A percentile compares a stretch with the other conserved stretches of the same genome.
These are phyloP conservation scores for Fusarium sp. DNA, from an alignment of 2,329 filamentous ascomycete species.

Conservation along the genomic window DNA sequence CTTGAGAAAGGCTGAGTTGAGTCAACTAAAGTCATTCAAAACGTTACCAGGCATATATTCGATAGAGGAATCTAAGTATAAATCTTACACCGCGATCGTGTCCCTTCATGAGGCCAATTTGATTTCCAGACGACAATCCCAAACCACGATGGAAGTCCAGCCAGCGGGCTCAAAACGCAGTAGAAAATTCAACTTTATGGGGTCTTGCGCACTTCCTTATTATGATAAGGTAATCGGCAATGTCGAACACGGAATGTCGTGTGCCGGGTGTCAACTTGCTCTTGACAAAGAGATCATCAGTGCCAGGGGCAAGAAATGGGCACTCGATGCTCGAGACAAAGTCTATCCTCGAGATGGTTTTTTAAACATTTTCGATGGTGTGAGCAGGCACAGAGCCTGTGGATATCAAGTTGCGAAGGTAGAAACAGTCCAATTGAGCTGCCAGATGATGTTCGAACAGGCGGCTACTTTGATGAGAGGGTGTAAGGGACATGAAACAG, in stretches of 20 bases:
- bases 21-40: neutral
- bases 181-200: neutral
- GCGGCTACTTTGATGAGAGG: neutral
- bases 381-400: neutral
- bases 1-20: neutral
- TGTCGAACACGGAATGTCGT: neutral
- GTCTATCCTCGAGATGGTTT: neutral
- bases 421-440: accelerated
- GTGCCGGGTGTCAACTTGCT: neutral
- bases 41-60: neutral
- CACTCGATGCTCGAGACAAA: neutral
- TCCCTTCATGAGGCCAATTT: neutral
- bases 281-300: neutral
- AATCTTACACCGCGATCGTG: neutral
- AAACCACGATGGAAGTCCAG: accelerated
- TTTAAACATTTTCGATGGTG: neutral
- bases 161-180: neutral
- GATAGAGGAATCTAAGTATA: neutral
- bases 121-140: neutral
- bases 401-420: neutral
- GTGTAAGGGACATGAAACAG: no score
- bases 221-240: neutral
- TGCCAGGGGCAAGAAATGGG: neutral
- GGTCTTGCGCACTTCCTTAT: neutral
- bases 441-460: neutral